Conservation (phyloP, 2,329 filamentous ascomycete genomes). For the Aspergillus brunneoviolaceus region DNA sequence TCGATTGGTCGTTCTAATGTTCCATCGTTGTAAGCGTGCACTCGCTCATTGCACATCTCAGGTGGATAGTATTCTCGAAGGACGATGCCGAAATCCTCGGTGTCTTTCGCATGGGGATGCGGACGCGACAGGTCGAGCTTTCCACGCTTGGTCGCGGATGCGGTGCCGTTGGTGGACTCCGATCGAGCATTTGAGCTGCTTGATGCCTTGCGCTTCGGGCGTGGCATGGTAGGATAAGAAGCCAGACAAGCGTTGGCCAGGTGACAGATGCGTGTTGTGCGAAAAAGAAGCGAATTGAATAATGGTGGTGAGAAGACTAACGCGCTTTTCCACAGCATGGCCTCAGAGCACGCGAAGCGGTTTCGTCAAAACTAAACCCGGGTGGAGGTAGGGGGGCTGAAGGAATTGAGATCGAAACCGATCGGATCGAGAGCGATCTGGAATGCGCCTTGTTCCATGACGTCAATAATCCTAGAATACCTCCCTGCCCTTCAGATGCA, state of each 20-base stretch:
- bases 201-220: conserved; percentile 27
- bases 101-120: conserved; percentile 39
- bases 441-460: conserved; percentile 1
- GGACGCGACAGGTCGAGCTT: conserved; percentile 21
- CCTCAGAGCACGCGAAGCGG: not conserved
- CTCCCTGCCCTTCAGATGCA: not conserved
- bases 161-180: conserved; percentile 4
- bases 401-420: conserved; percentile 1
- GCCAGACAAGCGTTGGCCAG: not conserved
- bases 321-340: not conserved
- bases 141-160: conserved; percentile 21
- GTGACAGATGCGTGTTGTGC: not conserved
- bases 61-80: conserved; percentile 76
- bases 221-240: conserved; percentile 19
- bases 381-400: not conserved
- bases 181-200: conserved; percentile 6
- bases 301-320: not conserved
- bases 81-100: conserved; percentile 60
- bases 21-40: conserved; percentile 69
- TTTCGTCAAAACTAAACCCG: not conserved
- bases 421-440: conserved; percentile 4
- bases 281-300: not conserved
- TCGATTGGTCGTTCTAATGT: conserved; percentile 72
- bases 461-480: not conserved
- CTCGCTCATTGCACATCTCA: conserved; percentile 81